phyloP scores from a whole-genome alignment of 257 asterid genomes.

The Datura wrightii region DNA sequence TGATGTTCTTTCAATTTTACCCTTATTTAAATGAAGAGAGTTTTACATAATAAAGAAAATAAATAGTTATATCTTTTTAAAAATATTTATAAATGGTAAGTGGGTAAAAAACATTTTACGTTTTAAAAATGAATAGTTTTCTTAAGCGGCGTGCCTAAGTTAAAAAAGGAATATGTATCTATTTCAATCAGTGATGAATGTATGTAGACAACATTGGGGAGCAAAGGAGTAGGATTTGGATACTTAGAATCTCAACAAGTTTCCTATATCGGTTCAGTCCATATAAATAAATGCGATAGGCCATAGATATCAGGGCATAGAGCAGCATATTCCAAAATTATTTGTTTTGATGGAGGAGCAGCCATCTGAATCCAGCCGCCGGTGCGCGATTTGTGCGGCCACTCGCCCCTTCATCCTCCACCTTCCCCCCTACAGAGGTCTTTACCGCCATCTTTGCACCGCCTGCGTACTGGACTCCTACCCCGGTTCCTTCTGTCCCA shows the following conservation, averaged over 20 bases:
- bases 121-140: too few relatives aligned
- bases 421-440: background rate
- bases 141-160: too few relatives aligned
- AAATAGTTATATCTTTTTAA: too few relatives aligned
- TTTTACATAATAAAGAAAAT: too few relatives aligned
- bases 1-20: too few relatives aligned
- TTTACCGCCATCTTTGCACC: background rate
- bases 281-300: background rate
- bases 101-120: too few relatives aligned
- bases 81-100: too few relatives aligned
- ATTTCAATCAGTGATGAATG: too few relatives aligned
- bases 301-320: too few relatives aligned
- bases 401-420: background rate
- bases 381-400: background rate
- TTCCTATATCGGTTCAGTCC: background rate
- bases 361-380: background rate
- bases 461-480: background rate
- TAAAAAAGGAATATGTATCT: too few relatives aligned
- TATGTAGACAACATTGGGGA: background rate
- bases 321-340: background rate
- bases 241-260: background rate
- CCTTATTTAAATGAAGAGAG: too few relatives aligned
- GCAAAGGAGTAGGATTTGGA: background rate
- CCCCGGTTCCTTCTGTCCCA: background rate
- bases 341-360: background rate